These are phyloP conservation scores for Geranomyces michiganensis DNA, from an alignment of 192 early-diverging fungal species.

Conservation along the genomic window DNA sequence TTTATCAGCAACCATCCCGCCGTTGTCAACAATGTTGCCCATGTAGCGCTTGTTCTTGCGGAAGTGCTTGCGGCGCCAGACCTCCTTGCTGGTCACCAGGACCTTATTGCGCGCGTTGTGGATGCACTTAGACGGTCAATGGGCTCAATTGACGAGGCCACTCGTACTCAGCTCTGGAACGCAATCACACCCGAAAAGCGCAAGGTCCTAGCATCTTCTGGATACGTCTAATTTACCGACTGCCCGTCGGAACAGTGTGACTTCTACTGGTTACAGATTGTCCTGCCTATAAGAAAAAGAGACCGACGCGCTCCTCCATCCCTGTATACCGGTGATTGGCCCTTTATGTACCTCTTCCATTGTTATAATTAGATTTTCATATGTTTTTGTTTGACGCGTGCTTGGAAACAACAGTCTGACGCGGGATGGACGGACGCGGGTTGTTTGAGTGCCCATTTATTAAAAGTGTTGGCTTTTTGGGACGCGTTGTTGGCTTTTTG, in stretches of 20 bases:
- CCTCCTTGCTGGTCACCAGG: conserved; percentile 7
- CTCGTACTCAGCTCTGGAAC: conserved; percentile 20
- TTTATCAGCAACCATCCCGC: conserved; percentile 61
- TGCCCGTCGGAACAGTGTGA: no score
- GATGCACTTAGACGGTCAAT: conserved; percentile 8
- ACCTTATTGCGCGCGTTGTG: conserved; percentile 1
- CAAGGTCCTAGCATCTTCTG: conserved; percentile 11
- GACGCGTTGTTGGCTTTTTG: no score
- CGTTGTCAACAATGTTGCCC: conserved; percentile 64
- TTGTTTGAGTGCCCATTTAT: conserved; percentile 72
- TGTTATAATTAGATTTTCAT: no score
- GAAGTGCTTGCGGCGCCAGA: conserved; percentile 54
- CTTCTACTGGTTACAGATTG: no score
- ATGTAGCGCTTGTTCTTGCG: conserved; percentile 63
- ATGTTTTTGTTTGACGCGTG: no score
- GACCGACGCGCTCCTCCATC: no score
- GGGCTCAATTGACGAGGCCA: background rate
- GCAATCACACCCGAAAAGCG: conserved; percentile 11
- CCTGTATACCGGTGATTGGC: no score
- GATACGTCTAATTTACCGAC: conserved; percentile 7
- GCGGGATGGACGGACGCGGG: conserved; percentile 68
- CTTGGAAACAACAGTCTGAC: no score
- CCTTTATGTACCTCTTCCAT: no score
- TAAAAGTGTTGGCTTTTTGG: no score
- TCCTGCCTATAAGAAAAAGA: no score